Base-by-base conservation (phyloP, 345 rosid species). In the Aquilaria yunnanensis region DNA sequence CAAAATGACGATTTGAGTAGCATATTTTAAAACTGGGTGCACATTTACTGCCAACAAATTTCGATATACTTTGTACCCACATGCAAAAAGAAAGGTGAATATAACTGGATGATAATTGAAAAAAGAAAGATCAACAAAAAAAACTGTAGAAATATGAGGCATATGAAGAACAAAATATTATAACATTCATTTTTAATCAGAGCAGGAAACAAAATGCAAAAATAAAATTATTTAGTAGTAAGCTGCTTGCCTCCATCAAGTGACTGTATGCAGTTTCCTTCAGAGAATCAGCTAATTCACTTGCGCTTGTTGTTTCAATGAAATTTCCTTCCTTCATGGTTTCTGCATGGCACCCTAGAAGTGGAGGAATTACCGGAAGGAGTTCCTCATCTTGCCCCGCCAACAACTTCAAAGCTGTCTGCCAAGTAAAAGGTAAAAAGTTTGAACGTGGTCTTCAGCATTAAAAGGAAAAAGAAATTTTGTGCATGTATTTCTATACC, bases 251-350 rank as follows among this genome's bases (percentile, higher is more conserved):
- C 95, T 94, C 99, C 86, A 94, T 72, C 68, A 94, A 74, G 79
- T 78, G 97, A 75, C 97, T 90, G 70, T 70, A 90, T 13, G 99
- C 88, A 74, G 86, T 81, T 79, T 90, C 96, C 73, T 81, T 81
- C 88, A 83, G 67, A 58, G 77, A 72, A 66, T 81, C 76, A 67
- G 83, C 49, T 50, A 87, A 53, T 56, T 72, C 76, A 63, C 63
- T 59, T 48, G 76, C 79, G 43, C 57, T 67, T 54, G 63, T 61
- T 54, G 37, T 59, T 56, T 83, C 84, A 65, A 84, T 66, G 69
- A 67, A 67, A 63, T 64, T 58, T 57, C 82, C 85, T 51, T 83
- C 85, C 32, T 13, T 73, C 45, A 61, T 34, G 69, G 59, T 68
- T 63, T 77, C 77, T 47, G 74, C 71, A 65, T 75, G 72, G 78